Evolutionary conservation across 2,329 filamentous ascomycete genomes (phyloP), one percentile per base, ranked within the genome.

Genomic region (Pseudogymnoascus sp.): DNA sequence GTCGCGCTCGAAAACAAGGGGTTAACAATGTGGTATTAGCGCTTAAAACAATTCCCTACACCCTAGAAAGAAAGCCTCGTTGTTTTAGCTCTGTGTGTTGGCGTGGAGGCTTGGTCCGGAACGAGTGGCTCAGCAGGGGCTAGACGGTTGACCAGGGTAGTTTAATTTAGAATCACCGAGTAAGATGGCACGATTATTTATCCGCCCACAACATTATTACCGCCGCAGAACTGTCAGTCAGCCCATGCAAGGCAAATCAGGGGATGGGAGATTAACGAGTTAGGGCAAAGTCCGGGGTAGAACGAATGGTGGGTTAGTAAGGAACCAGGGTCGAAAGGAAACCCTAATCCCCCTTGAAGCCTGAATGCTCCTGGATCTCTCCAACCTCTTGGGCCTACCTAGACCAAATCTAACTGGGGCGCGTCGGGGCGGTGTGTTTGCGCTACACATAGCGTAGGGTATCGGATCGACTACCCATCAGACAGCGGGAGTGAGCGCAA

Each of bases 181-280:
- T 47, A 47, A 47, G 42, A 47, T 47, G 42, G 42, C 42, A 47
- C 42, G 19, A 47, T 47, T 47, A 47, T 47, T 47, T 47, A 47
- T 47, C 42, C 42, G 42, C 42, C 42, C 38, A 42, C 42, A 23
- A 23, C 42, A 47, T 47, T 47, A 23, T 47, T 47, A 47, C 42
- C 19, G 19, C 42, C 42, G 19, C 10, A 47, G 19, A 19, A 23
- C 5, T 15, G 6, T 23, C 42, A 42, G 19, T 47, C 42, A 47
- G 42, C 42, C 42, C 42, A 23, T 47, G 11, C 38, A 42, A 10
- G 38, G 38, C 17, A 42, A 19, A 42, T 19, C 38, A 42, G 10
- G 42, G 10, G 42, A 47, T 7, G 19, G 19, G 19, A 23, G 42
- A 47, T 47, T 47, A 23, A 11, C 19, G 42, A 47, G 10, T 15